Percentiles rank a stretch among this genome's conserved stretches.
Evolutionary conservation across 805 yeast species (phyloP).

Genomic region (Schwanniomyces occidentalis): DNA sequence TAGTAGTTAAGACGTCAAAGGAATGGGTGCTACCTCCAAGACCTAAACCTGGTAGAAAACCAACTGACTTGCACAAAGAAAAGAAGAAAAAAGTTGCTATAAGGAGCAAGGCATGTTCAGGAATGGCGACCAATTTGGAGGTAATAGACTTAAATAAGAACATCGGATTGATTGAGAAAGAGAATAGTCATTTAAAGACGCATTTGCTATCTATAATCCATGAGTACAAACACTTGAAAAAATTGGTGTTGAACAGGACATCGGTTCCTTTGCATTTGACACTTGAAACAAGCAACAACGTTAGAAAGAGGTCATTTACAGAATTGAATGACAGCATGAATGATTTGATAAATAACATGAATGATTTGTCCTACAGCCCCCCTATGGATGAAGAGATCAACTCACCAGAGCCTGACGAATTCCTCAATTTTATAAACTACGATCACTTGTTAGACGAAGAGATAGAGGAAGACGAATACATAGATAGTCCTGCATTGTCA

Average conservation of each 20-base stretch:
- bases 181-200: slow-evolving; percentile 36
- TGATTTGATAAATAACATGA: slow-evolving; percentile 29
- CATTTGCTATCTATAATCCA: slow-evolving; percentile 37
- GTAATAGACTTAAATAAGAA: slow-evolving; percentile 6
- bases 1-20: slow-evolving; percentile 56
- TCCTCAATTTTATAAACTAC: slow-evolving; percentile 27
- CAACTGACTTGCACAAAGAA: slow-evolving; percentile 5
- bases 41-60: slow-evolving; percentile 51
- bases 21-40: slow-evolving; percentile 72
- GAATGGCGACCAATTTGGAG: background rate
- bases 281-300: slow-evolving; percentile 7
- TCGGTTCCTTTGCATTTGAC: slow-evolving; percentile 6
- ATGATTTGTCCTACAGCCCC: slow-evolving; percentile 23
- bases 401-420: slow-evolving; percentile 15
- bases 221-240: slow-evolving; percentile 39
- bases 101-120: background rate
- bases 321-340: slow-evolving; percentile 24
- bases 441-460: slow-evolving; percentile 14
- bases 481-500: slow-evolving; percentile 30
- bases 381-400: slow-evolving; percentile 9
- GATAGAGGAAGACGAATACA: slow-evolving; percentile 18
- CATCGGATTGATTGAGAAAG: slow-evolving; percentile 23
- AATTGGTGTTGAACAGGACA: slow-evolving; percentile 24
- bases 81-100: slow-evolving; percentile 4
- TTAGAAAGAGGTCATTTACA: slow-evolving; percentile 19